Evolutionary conservation across 306 rosid genomes (phyloP), one percentile per base, ranked within the genome.

Genomic region (Morella rubra): DNA sequence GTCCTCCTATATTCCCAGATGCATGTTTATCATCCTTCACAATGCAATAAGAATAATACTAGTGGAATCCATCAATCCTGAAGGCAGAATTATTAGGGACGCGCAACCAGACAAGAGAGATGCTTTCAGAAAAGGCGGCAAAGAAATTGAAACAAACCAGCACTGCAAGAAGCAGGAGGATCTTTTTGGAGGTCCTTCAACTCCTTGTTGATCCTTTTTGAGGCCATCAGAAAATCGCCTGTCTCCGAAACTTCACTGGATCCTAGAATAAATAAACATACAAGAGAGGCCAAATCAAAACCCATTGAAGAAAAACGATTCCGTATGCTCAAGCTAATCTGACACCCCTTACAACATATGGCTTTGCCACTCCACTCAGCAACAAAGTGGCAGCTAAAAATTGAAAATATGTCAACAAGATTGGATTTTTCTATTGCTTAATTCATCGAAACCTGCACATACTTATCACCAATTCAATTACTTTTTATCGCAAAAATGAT

Each of bases 121-220:
- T 0, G 53, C 53, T 49, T 49, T 49, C 53, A 12, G 42, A 49
- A 12, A 49, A 5, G 53, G 53, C 15, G 53, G 11, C 51, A 11
- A 49, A 32, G 3, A 49, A 49, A 1, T 49, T 49, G 53, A 49
- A 15, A n/a, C 55, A 44, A 73, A 85, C 89, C 89, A 19, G 89
- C 86, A 80, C 86, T 85, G 86, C 89, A 85, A 62, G 86, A 85
- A 27, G 83, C 83, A 8, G 89, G 89, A 18, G 89, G 86, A 45
- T 85, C 89, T 42, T 82, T 82, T 81, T 85, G 86, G 10, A 85
- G 80, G 78, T 85, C 89, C 80, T 85, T 85, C 84, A 82, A 73
- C 75, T 85, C 89, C 84, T 85, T 85, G 80, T 81, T 77, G 72
- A 85, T 85, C 75, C 89, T 56, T 58, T 82, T 85, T 0, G 89